Conservation (phyloP, 768 basidiomycete species). For the Termitomyces titanicus region DNA sequence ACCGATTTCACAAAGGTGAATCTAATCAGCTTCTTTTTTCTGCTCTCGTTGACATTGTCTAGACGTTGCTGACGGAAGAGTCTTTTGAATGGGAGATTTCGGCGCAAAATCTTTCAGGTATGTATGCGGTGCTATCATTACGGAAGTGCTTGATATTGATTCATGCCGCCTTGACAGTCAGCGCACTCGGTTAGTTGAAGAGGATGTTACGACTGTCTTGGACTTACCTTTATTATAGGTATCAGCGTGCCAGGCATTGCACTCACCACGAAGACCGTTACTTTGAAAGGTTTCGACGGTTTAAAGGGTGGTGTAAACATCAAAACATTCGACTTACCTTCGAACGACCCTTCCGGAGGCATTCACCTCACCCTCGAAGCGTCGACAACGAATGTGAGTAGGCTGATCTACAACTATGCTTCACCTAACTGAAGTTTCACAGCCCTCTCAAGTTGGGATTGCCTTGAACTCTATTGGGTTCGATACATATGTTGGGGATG, state of each 20-base stretch:
- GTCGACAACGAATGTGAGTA: constrained; percentile 53
- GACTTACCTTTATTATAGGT: constrained; percentile 28
- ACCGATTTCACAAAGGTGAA: constrained; percentile 62
- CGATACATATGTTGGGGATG: constrained; percentile 47
- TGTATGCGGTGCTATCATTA: constrained; percentile 9
- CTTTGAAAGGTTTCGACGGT: constrained; percentile 69
- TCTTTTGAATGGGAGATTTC: constrained; percentile 70
- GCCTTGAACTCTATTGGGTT: constrained; percentile 59
- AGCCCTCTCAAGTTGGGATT: constrained; percentile 78
- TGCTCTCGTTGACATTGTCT: not conserved
- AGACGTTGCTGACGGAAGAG: constrained; percentile 58
- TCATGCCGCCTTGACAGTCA: constrained; percentile 34
- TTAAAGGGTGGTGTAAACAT: constrained; percentile 60
- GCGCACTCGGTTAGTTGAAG: constrained; percentile 43
- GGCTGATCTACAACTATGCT: not conserved
- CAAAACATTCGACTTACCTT: constrained; percentile 65
- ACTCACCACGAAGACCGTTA: constrained; percentile 53
- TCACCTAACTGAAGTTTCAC: not conserved
- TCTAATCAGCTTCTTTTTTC: not conserved
- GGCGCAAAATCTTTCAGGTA: constrained; percentile 59
- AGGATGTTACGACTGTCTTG: not conserved
- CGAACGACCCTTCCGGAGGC: constrained; percentile 68
- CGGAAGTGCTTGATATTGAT: not conserved
- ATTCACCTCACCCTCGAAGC: constrained; percentile 66
- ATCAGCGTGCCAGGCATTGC: constrained; percentile 55